A percentile compares a stretch with the other conserved stretches of the same genome.
Conservation (phyloP, 768 basidiomycete species). For the Boletus subparvulus region DNA sequence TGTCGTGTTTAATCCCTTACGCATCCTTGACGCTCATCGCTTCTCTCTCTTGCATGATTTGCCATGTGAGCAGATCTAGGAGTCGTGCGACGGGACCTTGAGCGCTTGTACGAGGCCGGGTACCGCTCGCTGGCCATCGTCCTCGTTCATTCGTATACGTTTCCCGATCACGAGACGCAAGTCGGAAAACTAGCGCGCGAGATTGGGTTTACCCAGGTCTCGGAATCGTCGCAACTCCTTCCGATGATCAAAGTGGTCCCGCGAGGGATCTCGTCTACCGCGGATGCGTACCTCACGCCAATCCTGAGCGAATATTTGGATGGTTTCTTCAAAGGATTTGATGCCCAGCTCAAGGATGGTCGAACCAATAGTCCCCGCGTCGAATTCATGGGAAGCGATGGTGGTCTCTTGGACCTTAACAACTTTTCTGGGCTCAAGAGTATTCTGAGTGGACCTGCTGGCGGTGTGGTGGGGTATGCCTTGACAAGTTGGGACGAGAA, state of each 20-base stretch:
- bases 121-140: conserved; percentile 89
- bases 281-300: conserved; percentile 94
- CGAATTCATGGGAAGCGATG: conserved; percentile 96
- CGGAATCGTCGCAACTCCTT: conserved; percentile 81
- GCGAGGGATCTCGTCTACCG: conserved; percentile 87
- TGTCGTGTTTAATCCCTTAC: background rate
- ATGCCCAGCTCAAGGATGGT: conserved; percentile 66
- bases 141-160: conserved; percentile 90
- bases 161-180: conserved; percentile 76
- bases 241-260: conserved; percentile 97
- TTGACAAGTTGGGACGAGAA: conserved; percentile 82
- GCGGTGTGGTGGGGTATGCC: conserved; percentile 94
- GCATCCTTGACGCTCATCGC: background rate
- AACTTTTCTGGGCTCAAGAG: conserved; percentile 94
- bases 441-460: conserved; percentile 90
- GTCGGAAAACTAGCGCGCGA: conserved; percentile 72
- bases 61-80: conserved; percentile 44
- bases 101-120: conserved; percentile 73
- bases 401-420: conserved; percentile 72
- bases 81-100: conserved; percentile 57
- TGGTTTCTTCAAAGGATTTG: conserved; percentile 90
- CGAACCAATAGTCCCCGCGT: conserved; percentile 63
- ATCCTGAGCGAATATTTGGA: conserved; percentile 82
- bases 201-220: conserved; percentile 88
- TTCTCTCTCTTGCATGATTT: background rate